Evolutionary conservation across 2,329 filamentous ascomycete species (phyloP), one percentile per base, ranked within the genome.

Genomic region (Fusarium longipes): DNA sequence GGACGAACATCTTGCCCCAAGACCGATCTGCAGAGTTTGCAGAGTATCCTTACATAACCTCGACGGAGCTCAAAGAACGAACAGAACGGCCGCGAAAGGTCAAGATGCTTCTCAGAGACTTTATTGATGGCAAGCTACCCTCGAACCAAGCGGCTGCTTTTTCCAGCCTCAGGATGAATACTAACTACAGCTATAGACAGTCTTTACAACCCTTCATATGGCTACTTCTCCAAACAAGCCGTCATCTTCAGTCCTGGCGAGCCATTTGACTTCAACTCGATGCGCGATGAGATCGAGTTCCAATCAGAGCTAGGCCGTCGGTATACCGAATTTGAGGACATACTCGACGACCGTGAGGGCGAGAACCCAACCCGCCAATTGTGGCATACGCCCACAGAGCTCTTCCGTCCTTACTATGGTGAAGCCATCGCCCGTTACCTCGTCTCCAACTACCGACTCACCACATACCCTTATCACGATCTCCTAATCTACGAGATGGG

Each of bases 401-500:
- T 99, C 20, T 99, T 99, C 82, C 88, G 93, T 30, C 96, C 96
- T 0, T 96, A 95, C 80, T 99, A 99, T 77, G 96, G 95, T 75
- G 94, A 99, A 83, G 93, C 96, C 32, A 93, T 99, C 70, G 96
- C 95, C n/a, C 90, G 95, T 20, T 97, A 98, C 78, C 87, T 99
- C 42, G 90, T 98, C 70, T 90, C 93, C 70, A 97, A 99, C 82
- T 99, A 99, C 85, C 93, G 96, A 77, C 88, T 97, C 77, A 93
- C 92, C 42, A 88, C 93, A 56, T 98, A 96, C 77, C 96, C 96
- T 4, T 97, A 98, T 82, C 90, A 97, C 79, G 96, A 99, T 79
- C 87, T 99, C 51, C 92, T 97, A 73, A 96, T 99, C 78, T 99
- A 97, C 85, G 96, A 99, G 78, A 97, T 99, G 91, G 96, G 96